A percentile compares a stretch with the other conserved stretches of the same genome.
These are phyloP conservation scores for Metschnikowia noctiluminum DNA, from an alignment of 805 yeast genomes.

Conservation along the genomic window DNA sequence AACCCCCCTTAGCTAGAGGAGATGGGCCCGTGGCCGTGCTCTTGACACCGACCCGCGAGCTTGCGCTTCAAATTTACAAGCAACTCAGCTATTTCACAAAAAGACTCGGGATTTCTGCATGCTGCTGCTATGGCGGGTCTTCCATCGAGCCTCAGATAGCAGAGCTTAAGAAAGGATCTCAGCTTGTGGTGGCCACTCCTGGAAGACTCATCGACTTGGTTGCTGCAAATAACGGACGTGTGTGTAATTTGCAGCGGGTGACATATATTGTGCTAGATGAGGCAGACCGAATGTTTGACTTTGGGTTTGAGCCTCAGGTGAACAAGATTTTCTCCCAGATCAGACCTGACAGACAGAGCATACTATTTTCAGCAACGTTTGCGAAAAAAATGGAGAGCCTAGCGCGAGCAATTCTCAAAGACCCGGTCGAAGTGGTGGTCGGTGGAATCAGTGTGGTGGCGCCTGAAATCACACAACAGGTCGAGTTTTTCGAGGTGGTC, in stretches of 20 bases:
- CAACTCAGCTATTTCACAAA: conserved; percentile 61
- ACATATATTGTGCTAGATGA: conserved; percentile 90
- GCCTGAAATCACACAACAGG: conserved; percentile 70
- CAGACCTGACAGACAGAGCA: conserved; percentile 85
- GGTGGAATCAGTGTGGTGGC: conserved; percentile 82
- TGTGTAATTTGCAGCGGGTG: conserved; percentile 62
- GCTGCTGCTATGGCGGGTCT: conserved; percentile 91
- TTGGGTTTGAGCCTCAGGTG: conserved; percentile 97
- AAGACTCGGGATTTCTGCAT: conserved; percentile 47
- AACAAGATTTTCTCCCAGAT: conserved; percentile 70
- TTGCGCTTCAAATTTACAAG: conserved; percentile 77
- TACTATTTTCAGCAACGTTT: conserved; percentile 91
- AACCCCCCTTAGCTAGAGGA: conserved; percentile 48
- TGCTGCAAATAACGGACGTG: conserved; percentile 77
- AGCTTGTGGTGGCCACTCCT: conserved; percentile 88
- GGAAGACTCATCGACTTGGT: conserved; percentile 89
- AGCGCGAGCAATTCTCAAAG: conserved; percentile 59
- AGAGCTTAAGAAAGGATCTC: conserved; percentile 70
- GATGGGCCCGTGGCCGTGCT: conserved; percentile 78
- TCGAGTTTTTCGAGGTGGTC: conserved; percentile 52
- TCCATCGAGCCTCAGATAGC: conserved; percentile 80
- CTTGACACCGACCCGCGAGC: conserved; percentile 88
- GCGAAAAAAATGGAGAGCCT: conserved; percentile 74
- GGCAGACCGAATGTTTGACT: conserved; percentile 94
- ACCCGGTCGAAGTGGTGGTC: conserved; percentile 73